A percentile compares a stretch with the other conserved stretches of the same genome.
Evolutionary conservation across 768 basidiomycete species (phyloP).

Genomic region (Suillus subaureus): DNA sequence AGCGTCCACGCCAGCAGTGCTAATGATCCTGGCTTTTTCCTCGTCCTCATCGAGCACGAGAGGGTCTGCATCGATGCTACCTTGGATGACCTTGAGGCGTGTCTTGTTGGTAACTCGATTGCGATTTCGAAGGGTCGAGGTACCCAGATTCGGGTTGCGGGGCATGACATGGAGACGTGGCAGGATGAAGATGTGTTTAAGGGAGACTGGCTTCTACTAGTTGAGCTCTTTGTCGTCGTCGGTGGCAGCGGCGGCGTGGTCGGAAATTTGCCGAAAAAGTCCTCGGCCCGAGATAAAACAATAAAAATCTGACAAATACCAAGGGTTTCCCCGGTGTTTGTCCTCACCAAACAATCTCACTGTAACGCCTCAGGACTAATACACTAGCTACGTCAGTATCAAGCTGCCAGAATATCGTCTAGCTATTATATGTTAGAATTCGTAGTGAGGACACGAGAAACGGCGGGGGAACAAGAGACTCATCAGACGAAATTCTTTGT

Average conservation of each 20-base stretch:
- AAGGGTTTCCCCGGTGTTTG: constrained; percentile 35
- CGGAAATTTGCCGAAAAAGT: constrained; percentile 66
- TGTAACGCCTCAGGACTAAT: constrained; percentile 10
- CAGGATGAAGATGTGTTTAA: constrained; percentile 41
- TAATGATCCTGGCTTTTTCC: constrained; percentile 79
- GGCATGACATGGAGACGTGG: constrained; percentile 80
- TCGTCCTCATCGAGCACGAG: constrained; percentile 85
- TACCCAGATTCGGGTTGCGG: constrained; percentile 76
- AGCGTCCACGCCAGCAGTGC: constrained; percentile 86
- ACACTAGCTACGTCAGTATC: constrained; percentile 29
- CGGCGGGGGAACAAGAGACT: not conserved
- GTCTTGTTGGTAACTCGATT: constrained; percentile 94
- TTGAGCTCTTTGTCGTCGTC: constrained; percentile 42
- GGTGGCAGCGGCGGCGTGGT: constrained; percentile 60
- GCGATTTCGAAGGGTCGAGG: constrained; percentile 81
- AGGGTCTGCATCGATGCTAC: constrained; percentile 79
- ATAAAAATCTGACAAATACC: constrained; percentile 27
- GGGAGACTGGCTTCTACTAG: constrained; percentile 31
- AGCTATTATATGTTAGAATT: constrained; percentile 14
- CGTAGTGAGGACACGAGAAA: not conserved
- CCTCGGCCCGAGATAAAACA: constrained; percentile 55
- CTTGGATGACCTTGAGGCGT: constrained; percentile 81
- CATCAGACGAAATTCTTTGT: not conserved
- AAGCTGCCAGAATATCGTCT: not conserved
- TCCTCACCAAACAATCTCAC: constrained; percentile 24